Evolutionary conservation across 148 eudicot species (phyloP), one percentile per base, ranked within the genome.

Genomic region (Persicaria tinctoria): DNA sequence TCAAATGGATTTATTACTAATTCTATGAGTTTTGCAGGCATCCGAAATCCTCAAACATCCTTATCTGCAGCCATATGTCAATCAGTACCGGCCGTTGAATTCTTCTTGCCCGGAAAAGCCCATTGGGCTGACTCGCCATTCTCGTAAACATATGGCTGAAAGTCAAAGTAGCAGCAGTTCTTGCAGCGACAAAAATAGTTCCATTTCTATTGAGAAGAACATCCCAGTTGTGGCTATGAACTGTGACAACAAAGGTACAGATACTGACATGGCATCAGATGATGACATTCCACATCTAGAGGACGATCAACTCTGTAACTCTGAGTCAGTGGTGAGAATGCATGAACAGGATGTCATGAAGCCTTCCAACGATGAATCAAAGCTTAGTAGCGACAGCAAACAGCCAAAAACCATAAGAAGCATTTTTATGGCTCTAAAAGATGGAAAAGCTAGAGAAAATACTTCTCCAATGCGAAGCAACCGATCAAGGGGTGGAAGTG

Each of bases 141-240:
- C 79, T 46, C 77, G 91, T 71, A 96, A 82, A 83, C 80, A 70
- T 74, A 89, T 86, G 87, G 84, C 85, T 78, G 97, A 88, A 80
- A 92, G 97, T 79, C 97, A 89, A 82, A 89, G 87, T 71, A 96
- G 99, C 79, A 87, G 79, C 85, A 88, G 99, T 76, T 90, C 99
- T 55, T 89, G 92, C 80, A 89, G 99, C 79, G 99, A 96, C 76
- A 92, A 82, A 77, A 97, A 91, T 38, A 89, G 97, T 77, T 80
- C 88, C 41, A 50, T 82, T 75, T 87, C 93, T 45, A 81, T 85
- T 50, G 98, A 92, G 84, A 92, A 83, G 75, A 90, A 83, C 81
- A 74, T 82, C 32, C 84, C 75, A 50, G 82, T 83, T 41, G 45
- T 73, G 70, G 81, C 70, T 12, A 72, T 48, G 53, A 84, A 83